phyloP scores from a whole-genome alignment of 2,329 filamentous ascomycete genomes.

The Colletotrichum sp. region DNA sequence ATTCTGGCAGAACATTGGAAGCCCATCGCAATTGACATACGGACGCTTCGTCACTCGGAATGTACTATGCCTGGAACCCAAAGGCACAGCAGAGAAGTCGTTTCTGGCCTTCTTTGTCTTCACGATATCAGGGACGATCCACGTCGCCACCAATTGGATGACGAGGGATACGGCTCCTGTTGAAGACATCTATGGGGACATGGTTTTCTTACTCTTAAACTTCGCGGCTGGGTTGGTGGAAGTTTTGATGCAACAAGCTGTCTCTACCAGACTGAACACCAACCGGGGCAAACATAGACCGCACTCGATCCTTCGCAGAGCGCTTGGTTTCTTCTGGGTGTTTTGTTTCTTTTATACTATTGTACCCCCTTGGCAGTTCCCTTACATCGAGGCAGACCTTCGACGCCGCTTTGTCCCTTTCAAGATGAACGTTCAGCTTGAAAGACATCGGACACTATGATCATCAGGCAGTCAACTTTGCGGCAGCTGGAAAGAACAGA shows the following conservation, averaged over 20 bases:
- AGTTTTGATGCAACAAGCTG: background rate
- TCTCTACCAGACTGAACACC: accelerated
- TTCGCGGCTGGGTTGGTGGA: background rate
- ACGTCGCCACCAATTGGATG: background rate
- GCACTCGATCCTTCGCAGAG: background rate
- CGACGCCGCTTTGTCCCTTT: background rate
- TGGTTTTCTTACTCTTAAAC: background rate
- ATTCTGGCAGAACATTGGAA: background rate
- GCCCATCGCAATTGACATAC: background rate
- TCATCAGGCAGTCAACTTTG: accelerated
- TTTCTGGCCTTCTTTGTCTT: background rate
- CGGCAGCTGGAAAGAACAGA: background rate
- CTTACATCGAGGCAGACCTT: background rate
- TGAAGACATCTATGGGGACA: background rate
- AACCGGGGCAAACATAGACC: too few relatives aligned
- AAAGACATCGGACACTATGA: background rate
- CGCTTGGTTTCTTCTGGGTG: background rate
- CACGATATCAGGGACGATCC: background rate
- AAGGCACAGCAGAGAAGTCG: background rate
- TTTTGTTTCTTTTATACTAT: background rate
- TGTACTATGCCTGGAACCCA: accelerated
- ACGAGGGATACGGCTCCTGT: background rate
- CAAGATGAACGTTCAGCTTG: background rate
- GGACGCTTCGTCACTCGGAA: background rate
- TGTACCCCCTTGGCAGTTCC: background rate